Base-by-base conservation (phyloP, 1,139 yeast species). In the Keqinozyma sinolaborantium region DNA sequence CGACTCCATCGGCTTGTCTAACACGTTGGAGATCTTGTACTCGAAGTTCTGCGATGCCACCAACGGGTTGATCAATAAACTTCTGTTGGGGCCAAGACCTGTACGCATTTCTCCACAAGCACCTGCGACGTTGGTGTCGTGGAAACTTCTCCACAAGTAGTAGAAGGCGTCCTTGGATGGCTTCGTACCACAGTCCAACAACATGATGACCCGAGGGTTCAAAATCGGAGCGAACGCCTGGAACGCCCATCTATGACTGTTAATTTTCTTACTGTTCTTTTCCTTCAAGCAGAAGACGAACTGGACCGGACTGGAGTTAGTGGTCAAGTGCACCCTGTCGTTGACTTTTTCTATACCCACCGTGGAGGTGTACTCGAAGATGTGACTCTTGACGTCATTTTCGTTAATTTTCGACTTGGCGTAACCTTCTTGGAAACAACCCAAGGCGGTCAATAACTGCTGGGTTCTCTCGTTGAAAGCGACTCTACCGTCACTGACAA, bases 21-120 rank as follows among this genome's bases (percentile, higher is more conserved):
- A 67, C 42, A 84, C 80, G 52, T 84, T 84, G 12, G 92, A 82
- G 57, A 83, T 83, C 53, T 84, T 84, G 57, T 84, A 84, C 54
- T 84, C 95, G 51, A 84, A 84, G 50, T 84, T 84, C 50, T 84
- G 95, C 0, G 92, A 86, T 0, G 94, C 90, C 7, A 84, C 90
- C 30, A 84, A 58, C 4, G 95, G 95, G 50, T 84, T 84, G 15
- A 73, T 51, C 30, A 84, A 64, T 34, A 80, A 64, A 33, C 60
- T 58, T 34, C 68, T 68, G 5, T 71, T 72, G 4, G 64, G 69
- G 4, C 94, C 92, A 36, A 83, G 63, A 38, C 80, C 70, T 2
- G 83, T 85, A 39, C 72, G 73, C 64, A 84, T 83, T 51, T 84
- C 95, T 16, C 95, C 95, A 69, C 95, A 84, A 2, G 94, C 88